Evolutionary conservation across 371 early-diverging fungal genomes (phyloP).

Genomic region (Lichtheimia ornata): DNA sequence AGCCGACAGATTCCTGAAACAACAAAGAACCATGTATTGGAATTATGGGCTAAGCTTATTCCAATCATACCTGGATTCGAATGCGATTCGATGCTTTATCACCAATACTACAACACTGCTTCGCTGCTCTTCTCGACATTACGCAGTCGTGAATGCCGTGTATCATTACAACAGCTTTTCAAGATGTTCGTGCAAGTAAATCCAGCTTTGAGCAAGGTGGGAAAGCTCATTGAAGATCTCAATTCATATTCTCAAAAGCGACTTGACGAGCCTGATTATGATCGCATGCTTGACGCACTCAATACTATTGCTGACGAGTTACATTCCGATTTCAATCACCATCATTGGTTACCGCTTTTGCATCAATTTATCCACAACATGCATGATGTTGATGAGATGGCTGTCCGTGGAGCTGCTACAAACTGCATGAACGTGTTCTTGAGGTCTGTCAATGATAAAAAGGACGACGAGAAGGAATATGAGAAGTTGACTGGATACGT

Average conservation of each 20-base stretch:
- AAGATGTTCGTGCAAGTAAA: conserved; percentile 66
- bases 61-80: conserved; percentile 56
- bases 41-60: conserved; percentile 74
- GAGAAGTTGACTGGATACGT: conserved; percentile 52
- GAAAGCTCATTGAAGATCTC: conserved; percentile 65
- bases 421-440: conserved; percentile 71
- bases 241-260: conserved; percentile 76
- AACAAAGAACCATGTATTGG: conserved; percentile 83
- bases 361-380: conserved; percentile 81
- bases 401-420: conserved; percentile 82
- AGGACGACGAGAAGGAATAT: conserved; percentile 42
- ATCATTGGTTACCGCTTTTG: conserved; percentile 91
- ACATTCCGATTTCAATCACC: conserved; percentile 57
- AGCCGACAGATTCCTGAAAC: conserved; percentile 72
- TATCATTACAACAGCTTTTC: conserved; percentile 65
- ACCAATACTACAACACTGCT: conserved; percentile 59
- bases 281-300: conserved; percentile 78
- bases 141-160: conserved; percentile 58
- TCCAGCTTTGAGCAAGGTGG: conserved; percentile 50
- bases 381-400: conserved; percentile 84
- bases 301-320: conserved; percentile 68
- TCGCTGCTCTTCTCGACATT: conserved; percentile 64
- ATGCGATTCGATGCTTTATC: conserved; percentile 40
- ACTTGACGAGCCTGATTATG: conserved; percentile 90
- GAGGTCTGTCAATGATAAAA: conserved; percentile 44